Evolutionary conservation across 345 rosid genomes (phyloP).

Genomic region (Eucalyptus fibrosa): DNA sequence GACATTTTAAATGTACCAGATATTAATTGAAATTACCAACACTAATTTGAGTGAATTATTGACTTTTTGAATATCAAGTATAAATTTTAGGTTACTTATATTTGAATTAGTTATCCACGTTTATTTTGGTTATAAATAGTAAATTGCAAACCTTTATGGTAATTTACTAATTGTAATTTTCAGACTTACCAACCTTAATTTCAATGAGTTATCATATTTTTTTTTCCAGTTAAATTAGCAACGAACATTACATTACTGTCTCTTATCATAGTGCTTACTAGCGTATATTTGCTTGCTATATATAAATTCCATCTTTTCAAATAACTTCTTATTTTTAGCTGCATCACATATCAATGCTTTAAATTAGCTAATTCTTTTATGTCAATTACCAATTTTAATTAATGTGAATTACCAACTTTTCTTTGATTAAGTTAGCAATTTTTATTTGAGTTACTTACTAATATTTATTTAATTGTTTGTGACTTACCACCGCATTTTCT

Average conservation of each 20-base stretch:
- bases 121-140: background rate
- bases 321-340: background rate
- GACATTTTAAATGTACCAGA: background rate
- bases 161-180: background rate
- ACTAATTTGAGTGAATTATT: background rate
- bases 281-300: background rate
- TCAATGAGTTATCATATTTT: background rate
- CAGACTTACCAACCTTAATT: background rate
- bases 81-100: background rate
- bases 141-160: background rate
- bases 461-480: background rate
- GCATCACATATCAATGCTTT: background rate
- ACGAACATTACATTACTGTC: background rate
- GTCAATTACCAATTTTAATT: background rate
- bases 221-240: background rate
- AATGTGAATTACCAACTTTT: background rate
- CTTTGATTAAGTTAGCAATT: background rate
- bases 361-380: background rate
- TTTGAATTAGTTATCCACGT: background rate
- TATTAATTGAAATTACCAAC: background rate
- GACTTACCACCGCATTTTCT: background rate
- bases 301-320: background rate
- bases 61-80: background rate
- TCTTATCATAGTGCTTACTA: background rate
- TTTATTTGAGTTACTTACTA: background rate